Conservation (phyloP, 2,329 filamentous ascomycete species). For the Apiospora marii region DNA sequence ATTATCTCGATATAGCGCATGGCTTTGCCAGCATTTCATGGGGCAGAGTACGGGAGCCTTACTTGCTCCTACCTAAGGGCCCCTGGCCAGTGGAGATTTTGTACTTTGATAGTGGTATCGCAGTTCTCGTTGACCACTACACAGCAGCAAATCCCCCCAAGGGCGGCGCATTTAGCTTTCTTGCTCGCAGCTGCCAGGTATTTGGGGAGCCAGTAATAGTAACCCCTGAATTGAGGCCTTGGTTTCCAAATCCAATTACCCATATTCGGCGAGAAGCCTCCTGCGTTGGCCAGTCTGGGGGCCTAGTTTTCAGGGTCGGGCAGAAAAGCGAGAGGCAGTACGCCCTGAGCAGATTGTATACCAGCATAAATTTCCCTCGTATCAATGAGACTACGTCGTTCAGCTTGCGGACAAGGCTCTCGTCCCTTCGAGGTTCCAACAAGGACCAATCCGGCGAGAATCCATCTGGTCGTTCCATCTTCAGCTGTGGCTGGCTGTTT, state of each 20-base stretch:
- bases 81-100: neutral
- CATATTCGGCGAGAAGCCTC: neutral
- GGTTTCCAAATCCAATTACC: neutral
- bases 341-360: neutral
- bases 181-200: neutral
- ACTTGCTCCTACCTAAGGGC: neutral
- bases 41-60: neutral
- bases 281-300: neutral
- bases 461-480: neutral
- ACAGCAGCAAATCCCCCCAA: neutral
- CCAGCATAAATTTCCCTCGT: neutral
- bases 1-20: conserved; percentile 15
- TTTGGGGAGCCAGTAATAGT: neutral
- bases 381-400: neutral
- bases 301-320: neutral
- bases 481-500: neutral
- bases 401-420: neutral
- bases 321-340: neutral
- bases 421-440: neutral
- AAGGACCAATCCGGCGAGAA: neutral
- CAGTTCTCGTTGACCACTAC: neutral
- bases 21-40: neutral
- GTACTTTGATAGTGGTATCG: neutral
- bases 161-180: neutral
- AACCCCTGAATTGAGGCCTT: neutral